These are phyloP conservation scores for Skeletonema marinoi DNA, from an alignment of 108 stramenopile genomes.

Conservation along the genomic window DNA sequence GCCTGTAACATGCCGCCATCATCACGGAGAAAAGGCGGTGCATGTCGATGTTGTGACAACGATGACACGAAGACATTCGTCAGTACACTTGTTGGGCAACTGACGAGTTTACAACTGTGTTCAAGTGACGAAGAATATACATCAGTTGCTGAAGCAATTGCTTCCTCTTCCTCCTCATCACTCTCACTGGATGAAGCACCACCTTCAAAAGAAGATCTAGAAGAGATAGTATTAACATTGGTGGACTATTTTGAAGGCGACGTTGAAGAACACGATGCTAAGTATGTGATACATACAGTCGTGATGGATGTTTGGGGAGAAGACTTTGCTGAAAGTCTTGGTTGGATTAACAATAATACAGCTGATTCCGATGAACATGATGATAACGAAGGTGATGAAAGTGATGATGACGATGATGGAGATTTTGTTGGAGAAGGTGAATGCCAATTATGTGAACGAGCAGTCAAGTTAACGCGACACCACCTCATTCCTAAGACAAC, in stretches of 20 bases:
- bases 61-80: background rate
- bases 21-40: no score
- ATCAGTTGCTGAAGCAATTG: conserved; percentile 17
- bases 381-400: background rate
- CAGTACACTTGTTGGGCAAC: background rate
- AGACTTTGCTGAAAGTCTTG: background rate
- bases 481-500: conserved; percentile 73
- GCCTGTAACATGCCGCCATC: no score
- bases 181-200: background rate
- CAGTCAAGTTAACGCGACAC: conserved; percentile 66
- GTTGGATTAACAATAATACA: background rate
- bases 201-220: conserved; percentile 4
- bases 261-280: conserved; percentile 4
- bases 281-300: background rate
- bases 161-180: background rate
- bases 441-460: conserved; percentile 78
- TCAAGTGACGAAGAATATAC: conserved; percentile 17
- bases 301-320: conserved; percentile 19
- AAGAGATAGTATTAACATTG: conserved; percentile 2
- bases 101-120: conserved; percentile 5
- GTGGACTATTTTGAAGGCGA: conserved; percentile 24
- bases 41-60: background rate
- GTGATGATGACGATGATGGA: conserved; percentile 30
- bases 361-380: conserved; percentile 1
- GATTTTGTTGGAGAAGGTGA: conserved; percentile 62